Base-by-base conservation (phyloP, 805 yeast species). In the Lipomyces orientalis region DNA sequence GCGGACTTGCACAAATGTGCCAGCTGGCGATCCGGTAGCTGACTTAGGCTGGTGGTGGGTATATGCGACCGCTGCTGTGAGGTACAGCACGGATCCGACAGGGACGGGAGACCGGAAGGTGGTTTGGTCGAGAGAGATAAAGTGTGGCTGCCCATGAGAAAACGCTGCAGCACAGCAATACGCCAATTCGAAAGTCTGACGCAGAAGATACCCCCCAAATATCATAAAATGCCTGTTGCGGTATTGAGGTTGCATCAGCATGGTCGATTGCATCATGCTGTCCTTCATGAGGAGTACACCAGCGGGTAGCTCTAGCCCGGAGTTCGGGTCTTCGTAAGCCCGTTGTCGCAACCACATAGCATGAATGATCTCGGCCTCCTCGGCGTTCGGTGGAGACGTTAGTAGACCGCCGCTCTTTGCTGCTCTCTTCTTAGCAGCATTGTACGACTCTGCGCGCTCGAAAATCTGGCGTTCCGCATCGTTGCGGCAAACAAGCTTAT, bases 201-300 rank as follows among this genome's bases (percentile, higher is more conserved):
- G 87, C 82, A 93, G 85, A 75, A 93, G 81, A 75, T 93, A 93
- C 35, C 98, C 98, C 74, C 98, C 98, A 78, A 93, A 93, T 58
- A 93, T 91, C 91, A 93, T 92, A 79, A 90, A 91, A 2, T 93
- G 97, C 77, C 97, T 86, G 81, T 93, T 93, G 80, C 98, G 87
- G 81, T 93, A 93, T 81, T 93, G 98, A 1, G 98, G 98, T 79
- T 93, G 98, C 94, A 93, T 94, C 79, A 93, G 88, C 75, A 89
- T 85, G 6, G 97, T 91, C 10, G 97, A 90, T 62, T 85, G 81
- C 62, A 90, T 84, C 62, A 78, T 80, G 0, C 97, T 88, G 69
- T 91, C 89, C 60, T 85, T 83, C 96, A 92, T 69, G 43, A 25
- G 60, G 56, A 46, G 60, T 33, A 64, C 72, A 16, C 66, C 66